Evolutionary conservation across 2,329 filamentous ascomycete genomes (phyloP), one percentile per base, ranked within the genome.

Genomic region (Fonsecaea nubica): DNA sequence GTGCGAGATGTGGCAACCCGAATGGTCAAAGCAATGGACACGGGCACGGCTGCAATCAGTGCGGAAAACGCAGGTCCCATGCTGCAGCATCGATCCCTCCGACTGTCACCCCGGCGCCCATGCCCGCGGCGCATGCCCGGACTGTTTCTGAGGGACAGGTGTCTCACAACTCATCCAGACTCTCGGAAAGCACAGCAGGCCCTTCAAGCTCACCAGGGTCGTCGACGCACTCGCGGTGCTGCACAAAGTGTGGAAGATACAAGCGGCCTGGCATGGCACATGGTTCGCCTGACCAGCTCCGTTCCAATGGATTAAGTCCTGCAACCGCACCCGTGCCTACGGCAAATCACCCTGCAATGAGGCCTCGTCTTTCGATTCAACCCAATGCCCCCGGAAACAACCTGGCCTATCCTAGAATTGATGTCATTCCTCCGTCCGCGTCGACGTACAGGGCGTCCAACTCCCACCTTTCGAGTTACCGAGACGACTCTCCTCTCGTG

Each of bases 401-500:
- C 56, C 42, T 63, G 1, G 40, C 64, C 2, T 70, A 68, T 25
- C 69, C 67, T 4, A 61, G 68, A 58, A 69, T 71, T 40, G 69
- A 71, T 56, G 64, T 71, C 13, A 68, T 70, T 25, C 69, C 69
- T 35, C 67, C 69, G 2, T 68, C 66, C 5, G 63, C 65, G 3
- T 62, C 67, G 12, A 68, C 65, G 1, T 70, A 67, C 53, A 64
- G 55, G 32, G 48, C 63, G 2, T 30, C 64, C 15, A 57, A 60
- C 32, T 69, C 65, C 13, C 59, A 64, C 9, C 60, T 67, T 36
- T 52, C 65, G 6, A 56, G 8, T 15, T 68, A 68, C 32, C 66
- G 63, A 25, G 71, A 70, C 38, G 70, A 70, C 32, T 63, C 62
- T 9, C 71, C 71, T 38, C 58, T 72, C 1, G 68, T 70, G 18